phyloP scores from a whole-genome alignment of 164 flowering plant species.

The Magnolia kwangsiensis region DNA sequence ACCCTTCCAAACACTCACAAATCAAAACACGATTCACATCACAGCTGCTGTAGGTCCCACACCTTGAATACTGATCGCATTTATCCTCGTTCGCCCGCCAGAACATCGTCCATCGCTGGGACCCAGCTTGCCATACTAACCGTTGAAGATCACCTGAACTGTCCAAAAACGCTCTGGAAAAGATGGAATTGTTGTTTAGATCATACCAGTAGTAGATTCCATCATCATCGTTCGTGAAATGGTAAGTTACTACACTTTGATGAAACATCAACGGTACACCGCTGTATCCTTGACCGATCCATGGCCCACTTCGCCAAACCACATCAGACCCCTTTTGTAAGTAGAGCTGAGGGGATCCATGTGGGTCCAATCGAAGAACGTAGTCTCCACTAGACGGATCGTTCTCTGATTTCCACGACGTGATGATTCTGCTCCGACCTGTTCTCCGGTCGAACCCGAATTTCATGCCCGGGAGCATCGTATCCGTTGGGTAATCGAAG shows the following conservation, averaged over 20 bases:
- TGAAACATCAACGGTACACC: slow-evolving; percentile 50
- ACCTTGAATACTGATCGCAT: slow-evolving; percentile 25
- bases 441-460: slow-evolving; percentile 22
- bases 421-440: slow-evolving; percentile 5
- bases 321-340: slow-evolving; percentile 4
- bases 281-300: slow-evolving; percentile 51
- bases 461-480: slow-evolving; percentile 30
- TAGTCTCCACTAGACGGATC: slow-evolving; percentile 46
- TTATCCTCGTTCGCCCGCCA: slow-evolving; percentile 20
- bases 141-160: slow-evolving; percentile 14
- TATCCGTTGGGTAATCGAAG: slow-evolving; percentile 20
- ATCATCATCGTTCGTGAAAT: slow-evolving; percentile 17
- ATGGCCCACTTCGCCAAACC: slow-evolving; percentile 48
- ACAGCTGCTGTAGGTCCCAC: slow-evolving; percentile 34
- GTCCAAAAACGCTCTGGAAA: slow-evolving; percentile 32
- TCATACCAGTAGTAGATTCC: slow-evolving; percentile 37
- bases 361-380: slow-evolving; percentile 23
- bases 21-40: slow-evolving; percentile 9
- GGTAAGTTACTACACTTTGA: slow-evolving; percentile 9
- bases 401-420: slow-evolving; percentile 31
- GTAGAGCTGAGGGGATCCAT: slow-evolving; percentile 33
- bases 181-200: slow-evolving; percentile 7
- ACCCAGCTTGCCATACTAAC: slow-evolving; percentile 16
- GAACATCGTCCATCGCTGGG: neutral
- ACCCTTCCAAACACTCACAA: slow-evolving; percentile 28